These are phyloP conservation scores for Lophium mytilinum DNA, from an alignment of 495 filamentous ascomycete genomes.

Conservation along the genomic window DNA sequence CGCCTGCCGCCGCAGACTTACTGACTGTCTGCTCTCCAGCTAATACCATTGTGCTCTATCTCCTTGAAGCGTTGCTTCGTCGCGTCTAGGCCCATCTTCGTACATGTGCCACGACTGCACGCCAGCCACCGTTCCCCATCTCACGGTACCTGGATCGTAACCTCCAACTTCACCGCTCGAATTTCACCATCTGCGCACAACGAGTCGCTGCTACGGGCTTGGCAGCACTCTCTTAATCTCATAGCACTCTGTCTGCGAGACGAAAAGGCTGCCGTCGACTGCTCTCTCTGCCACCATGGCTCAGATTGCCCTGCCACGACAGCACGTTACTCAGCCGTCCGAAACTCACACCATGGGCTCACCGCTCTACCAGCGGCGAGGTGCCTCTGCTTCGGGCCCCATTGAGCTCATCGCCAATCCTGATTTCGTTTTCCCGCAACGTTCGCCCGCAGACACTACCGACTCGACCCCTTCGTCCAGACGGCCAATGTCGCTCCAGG, in stretches of 20 bases:
- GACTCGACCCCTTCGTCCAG: neutral
- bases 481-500: conserved; percentile 24
- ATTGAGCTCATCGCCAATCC: conserved; percentile 31
- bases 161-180: neutral
- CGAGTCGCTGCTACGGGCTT: no score
- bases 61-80: no score
- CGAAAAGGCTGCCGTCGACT: no score
- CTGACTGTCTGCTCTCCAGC: no score
- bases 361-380: conserved; percentile 24
- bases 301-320: conserved; percentile 25
- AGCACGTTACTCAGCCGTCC: conserved; percentile 19
- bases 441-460: neutral
- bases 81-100: no score
- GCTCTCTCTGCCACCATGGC: conserved; percentile 25
- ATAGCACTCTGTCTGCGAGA: no score
- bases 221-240: no score
- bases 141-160: neutral
- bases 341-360: conserved; percentile 19
- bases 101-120: no score
- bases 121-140: neutral
- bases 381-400: conserved; percentile 10
- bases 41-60: no score
- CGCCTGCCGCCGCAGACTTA: no score
- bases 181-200: no score
- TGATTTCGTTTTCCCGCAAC: conserved; percentile 28